phyloP scores from a whole-genome alignment of 345 rosid genomes.

The Populus tremula region DNA sequence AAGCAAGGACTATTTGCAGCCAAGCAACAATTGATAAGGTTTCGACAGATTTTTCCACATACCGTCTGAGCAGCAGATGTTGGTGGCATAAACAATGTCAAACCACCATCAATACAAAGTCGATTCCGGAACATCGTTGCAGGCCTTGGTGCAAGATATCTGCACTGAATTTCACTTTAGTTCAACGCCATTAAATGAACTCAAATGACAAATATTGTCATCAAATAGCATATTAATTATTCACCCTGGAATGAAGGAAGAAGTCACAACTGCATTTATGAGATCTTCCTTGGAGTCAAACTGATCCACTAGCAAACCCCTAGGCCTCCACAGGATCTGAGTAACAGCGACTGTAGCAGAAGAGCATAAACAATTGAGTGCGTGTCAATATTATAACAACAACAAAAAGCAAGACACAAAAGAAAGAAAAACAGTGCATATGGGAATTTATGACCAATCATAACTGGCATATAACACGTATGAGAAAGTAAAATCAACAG shows the following conservation, averaged over 20 bases:
- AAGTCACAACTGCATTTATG: constrained; percentile 79
- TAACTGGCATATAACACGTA: neutral
- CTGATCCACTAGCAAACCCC: constrained; percentile 90
- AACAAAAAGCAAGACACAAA: neutral
- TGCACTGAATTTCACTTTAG: constrained; percentile 30
- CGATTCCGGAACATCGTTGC: constrained; percentile 83
- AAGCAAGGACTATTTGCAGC: neutral
- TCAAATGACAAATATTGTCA: neutral
- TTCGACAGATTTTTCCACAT: constrained; percentile 5
- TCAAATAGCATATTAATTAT: constrained; percentile 8
- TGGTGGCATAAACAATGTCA: constrained; percentile 95
- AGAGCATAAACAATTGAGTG: neutral
- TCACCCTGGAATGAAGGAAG: constrained; percentile 93
- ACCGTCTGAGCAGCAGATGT: constrained; percentile 89
- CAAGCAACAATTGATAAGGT: neutral
- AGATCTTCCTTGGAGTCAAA: constrained; percentile 90
- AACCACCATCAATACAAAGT: constrained; percentile 91
- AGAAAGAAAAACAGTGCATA: neutral
- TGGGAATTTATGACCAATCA: neutral
- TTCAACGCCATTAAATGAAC: constrained; percentile 12
- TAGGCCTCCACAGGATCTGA: constrained; percentile 85
- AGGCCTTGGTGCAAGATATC: constrained; percentile 92
- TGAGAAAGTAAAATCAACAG: neutral
- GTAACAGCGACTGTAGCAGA: constrained; percentile 83
- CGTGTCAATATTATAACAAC: constrained; percentile 10